Conservation (phyloP, 768 basidiomycete genomes). For the Rubroboletus satanas region DNA sequence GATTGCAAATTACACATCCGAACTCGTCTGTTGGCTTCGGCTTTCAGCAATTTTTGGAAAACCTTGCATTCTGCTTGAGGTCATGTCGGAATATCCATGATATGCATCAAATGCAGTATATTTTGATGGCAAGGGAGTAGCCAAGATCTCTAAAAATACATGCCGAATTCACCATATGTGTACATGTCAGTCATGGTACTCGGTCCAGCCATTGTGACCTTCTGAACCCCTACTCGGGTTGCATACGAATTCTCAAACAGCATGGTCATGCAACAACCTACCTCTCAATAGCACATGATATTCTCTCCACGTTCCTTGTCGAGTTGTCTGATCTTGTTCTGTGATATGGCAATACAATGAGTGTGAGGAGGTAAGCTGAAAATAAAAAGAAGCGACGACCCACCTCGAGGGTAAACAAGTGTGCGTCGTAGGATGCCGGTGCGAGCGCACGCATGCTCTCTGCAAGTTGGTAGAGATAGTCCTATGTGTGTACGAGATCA, state of each 20-base stretch:
- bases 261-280: too few species aligned
- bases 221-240: background rate
- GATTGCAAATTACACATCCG: conserved; percentile 98
- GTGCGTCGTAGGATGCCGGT: conserved; percentile 67
- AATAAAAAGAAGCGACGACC: conserved; percentile 2
- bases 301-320: conserved; percentile 6
- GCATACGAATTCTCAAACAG: background rate
- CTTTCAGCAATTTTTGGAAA: conserved; percentile 90
- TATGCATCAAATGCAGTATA: too few species aligned
- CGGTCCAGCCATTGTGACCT: too few species aligned
- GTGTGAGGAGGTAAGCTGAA: background rate
- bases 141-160: too few species aligned
- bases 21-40: conserved; percentile 88
- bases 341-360: too few species aligned
- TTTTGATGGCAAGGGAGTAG: too few species aligned
- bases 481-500: conserved; percentile 40
- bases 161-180: too few species aligned
- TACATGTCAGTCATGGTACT: too few species aligned
- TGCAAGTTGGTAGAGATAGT: conserved; percentile 81
- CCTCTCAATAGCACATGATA: conserved; percentile 1
- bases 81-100: too few species aligned
- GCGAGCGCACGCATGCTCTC: conserved; percentile 70
- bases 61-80: background rate
- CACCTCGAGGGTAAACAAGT: conserved; percentile 75
- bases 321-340: conserved; percentile 14